Evolutionary conservation across 1,284 basidiomycete genomes (phyloP).

Genomic region (Cryptococcus hybrid): DNA sequence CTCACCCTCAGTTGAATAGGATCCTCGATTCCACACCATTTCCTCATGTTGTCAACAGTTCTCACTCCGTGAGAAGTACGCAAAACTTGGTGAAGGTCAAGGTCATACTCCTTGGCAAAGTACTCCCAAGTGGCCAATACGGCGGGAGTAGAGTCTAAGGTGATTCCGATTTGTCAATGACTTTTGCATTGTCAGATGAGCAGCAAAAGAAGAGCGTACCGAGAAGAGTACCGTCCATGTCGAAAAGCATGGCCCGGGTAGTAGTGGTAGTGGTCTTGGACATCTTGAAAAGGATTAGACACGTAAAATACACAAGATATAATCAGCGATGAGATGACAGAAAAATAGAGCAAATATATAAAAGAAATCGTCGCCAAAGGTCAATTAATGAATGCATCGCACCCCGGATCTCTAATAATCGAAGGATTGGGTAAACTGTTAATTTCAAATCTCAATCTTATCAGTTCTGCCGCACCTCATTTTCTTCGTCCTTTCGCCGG

Average conservation of each 20-base stretch:
- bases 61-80: conserved; percentile 66
- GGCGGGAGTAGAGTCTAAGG: conserved; percentile 44
- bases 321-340: too few species aligned
- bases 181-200: not conserved
- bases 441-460: too few species aligned
- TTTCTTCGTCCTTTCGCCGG: too few species aligned
- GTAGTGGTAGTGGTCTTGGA: not conserved
- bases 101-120: conserved; percentile 41
- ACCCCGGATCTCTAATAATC: too few species aligned
- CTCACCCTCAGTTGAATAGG: conserved; percentile 52
- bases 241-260: conserved; percentile 32
- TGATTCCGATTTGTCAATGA: not conserved
- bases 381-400: too few species aligned
- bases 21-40: conserved; percentile 63
- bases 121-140: conserved; percentile 47
- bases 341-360: too few species aligned
- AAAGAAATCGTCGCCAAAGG: too few species aligned
- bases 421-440: too few species aligned
- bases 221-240: conserved; percentile 50
- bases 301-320: too few species aligned
- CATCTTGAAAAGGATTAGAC: not conserved
- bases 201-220: conserved; percentile 20
- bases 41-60: conserved; percentile 66
- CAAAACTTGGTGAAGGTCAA: conserved; percentile 46
- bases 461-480: too few species aligned